Evolutionary conservation across 2,329 filamentous ascomycete species (phyloP).

Genomic region (Westerdykella ornata): DNA sequence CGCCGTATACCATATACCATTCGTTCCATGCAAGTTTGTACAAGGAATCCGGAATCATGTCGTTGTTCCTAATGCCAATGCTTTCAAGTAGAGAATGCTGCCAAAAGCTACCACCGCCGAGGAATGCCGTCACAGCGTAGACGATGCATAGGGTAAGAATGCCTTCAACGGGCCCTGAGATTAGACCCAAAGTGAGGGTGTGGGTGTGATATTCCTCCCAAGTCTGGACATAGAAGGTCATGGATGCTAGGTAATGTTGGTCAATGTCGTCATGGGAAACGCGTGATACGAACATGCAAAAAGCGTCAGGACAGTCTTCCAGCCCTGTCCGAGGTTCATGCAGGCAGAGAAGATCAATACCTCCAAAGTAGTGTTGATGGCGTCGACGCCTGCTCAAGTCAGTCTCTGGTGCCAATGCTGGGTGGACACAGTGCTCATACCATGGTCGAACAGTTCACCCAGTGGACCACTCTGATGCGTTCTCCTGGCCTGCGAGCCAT

Average conservation of each 20-base stretch:
- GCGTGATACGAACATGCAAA: conserved; percentile 61
- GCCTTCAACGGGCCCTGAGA: conserved; percentile 93
- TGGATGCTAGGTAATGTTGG: conserved; percentile 52
- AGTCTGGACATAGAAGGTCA: conserved; percentile 98
- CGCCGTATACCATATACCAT: conserved; percentile 87
- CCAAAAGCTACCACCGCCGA: conserved; percentile 91
- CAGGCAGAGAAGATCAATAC: conserved; percentile 85
- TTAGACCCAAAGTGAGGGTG: conserved; percentile 80
- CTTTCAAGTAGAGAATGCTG: conserved; percentile 70
- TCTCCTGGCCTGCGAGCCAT: conserved; percentile 84
- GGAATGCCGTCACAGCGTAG: conserved; percentile 74
- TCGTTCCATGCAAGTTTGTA: conserved; percentile 83
- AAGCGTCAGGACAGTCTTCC: conserved; percentile 76
- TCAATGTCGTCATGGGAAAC: not conserved
- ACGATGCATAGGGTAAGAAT: conserved; percentile 76
- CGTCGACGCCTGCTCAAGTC: conserved; percentile 61
- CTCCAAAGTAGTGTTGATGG: conserved; percentile 90
- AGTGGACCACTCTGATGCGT: conserved; percentile 89
- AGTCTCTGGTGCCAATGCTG: not conserved
- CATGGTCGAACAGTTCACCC: conserved; percentile 95
- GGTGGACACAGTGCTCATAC: conserved; percentile 35
- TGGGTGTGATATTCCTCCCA: conserved; percentile 99
- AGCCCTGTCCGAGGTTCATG: conserved; percentile 88
- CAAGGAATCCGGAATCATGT: conserved; percentile 60
- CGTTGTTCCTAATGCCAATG: conserved; percentile 58